phyloP scores from a whole-genome alignment of 352 stramenopile species.

The Pythium vanterpoolii region DNA sequence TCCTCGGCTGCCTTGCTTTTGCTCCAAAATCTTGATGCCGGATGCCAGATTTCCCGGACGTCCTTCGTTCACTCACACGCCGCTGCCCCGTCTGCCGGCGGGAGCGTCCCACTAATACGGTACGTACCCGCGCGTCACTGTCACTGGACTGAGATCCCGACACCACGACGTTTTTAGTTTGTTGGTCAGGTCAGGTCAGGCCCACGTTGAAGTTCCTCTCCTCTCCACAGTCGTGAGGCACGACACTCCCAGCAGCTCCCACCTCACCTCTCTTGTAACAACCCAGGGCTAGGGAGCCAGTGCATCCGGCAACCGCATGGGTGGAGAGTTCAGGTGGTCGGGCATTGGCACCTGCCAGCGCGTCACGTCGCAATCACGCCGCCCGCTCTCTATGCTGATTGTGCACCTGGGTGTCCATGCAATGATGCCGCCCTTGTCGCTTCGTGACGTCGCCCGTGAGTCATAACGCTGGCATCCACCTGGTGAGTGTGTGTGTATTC shows the following conservation, averaged over 20 bases:
- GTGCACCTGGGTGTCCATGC: background rate
- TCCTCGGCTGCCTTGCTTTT: too few species aligned
- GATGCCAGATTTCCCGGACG: too few species aligned
- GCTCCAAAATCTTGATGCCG: too few species aligned
- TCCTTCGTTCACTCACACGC: background rate
- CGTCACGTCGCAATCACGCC: background rate
- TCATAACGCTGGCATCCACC: background rate
- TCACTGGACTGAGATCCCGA: background rate
- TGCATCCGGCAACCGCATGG: too few species aligned
- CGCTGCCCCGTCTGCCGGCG: background rate
- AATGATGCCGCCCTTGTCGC: background rate
- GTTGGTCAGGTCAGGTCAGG: too few species aligned
- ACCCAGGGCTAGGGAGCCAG: too few species aligned
- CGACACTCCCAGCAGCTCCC: background rate
- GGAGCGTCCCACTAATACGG: background rate
- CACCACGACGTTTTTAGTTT: background rate
- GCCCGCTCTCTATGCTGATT: background rate
- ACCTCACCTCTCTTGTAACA: too few species aligned
- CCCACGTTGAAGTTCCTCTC: background rate
- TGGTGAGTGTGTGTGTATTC: background rate
- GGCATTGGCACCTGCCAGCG: background rate
- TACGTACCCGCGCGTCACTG: too few species aligned
- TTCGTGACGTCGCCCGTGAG: background rate
- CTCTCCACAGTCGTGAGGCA: background rate
- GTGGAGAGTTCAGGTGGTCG: slow-evolving; percentile 3